Conservation (phyloP, 768 basidiomycete genomes). For the Hericium erinaceus region DNA sequence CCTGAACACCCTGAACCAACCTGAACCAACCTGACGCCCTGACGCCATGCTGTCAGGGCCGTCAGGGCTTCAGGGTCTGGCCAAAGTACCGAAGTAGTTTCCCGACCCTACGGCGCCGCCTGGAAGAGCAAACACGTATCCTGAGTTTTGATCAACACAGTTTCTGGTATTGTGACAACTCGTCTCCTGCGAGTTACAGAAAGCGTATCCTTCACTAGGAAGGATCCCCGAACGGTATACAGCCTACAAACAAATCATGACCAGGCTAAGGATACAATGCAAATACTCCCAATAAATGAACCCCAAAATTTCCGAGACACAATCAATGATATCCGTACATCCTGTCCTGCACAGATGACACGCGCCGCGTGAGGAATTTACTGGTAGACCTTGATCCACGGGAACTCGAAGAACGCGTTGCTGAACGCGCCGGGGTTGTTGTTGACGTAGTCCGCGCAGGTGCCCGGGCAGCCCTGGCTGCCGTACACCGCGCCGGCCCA, state of each 20-base stretch:
- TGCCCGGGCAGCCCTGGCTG: slow-evolving; percentile 7
- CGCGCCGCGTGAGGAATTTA: not conserved
- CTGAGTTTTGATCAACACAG: no score
- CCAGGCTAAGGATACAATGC: no score
- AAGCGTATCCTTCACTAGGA: no score
- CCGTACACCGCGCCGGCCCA: slow-evolving; percentile 8
- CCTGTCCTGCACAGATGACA: not conserved
- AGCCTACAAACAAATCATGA: no score
- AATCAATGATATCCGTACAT: not conserved
- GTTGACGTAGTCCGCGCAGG: slow-evolving; percentile 2
- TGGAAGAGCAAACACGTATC: no score
- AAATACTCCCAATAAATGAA: no score
- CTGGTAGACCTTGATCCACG: slow-evolving; percentile 1
- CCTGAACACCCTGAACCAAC: not conserved
- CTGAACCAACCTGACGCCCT: no score
- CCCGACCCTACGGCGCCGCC: no score
- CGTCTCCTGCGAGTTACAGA: no score
- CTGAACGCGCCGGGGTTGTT: slow-evolving; percentile 1
- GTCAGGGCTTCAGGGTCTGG: not conserved
- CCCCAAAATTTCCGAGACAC: not conserved
- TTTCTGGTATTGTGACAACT: no score
- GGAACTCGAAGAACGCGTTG: not conserved
- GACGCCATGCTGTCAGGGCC: no score
- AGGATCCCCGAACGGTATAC: no score
- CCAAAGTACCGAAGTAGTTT: not conserved